Base-by-base conservation (phyloP, 371 early-diverging fungal species). In the Dinochytrium kinnereticum region DNA sequence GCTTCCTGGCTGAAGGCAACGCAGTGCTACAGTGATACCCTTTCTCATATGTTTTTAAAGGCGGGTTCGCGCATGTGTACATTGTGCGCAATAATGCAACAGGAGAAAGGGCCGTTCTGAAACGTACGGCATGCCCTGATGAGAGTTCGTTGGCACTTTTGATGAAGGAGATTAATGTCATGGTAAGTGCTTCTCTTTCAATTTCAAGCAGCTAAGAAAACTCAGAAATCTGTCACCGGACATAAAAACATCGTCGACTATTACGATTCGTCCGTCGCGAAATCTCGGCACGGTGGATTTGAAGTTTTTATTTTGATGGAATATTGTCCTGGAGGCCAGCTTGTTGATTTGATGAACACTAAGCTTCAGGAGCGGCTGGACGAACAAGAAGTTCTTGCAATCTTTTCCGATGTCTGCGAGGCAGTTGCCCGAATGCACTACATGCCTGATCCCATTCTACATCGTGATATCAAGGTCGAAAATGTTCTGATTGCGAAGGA, bases 351-450 rank as follows among this genome's bases (percentile, higher is more conserved):
- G 71, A 91, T 97, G 89, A 95, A 95, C 81, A 84, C 89, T 59
- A 82, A 92, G 49, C 81, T 94, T 37, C 87, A 88, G 28, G 84
- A 85, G 57, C 86, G 92, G 21, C 82, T 96, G 59, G 89, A 88
- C 28, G 96, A 96, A 78, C 80, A 85, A 26, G 95, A 95, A 78
- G 90, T 97, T 31, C 82, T 95, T 72, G 89, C 86, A 65, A 95
- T 97, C 55, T 97, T 96, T 70, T 87, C 87, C 65, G 91, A 94
- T 75, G 89, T 93, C 17, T 91, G 93, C 82, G 89, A 91, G 87
- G 97, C 93, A 36, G 91, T 96, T 7, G 95, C 95, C 15, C 91
- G 91, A 76, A 86, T 97, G 89, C 97, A 97, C 81, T 93, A 91
- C 76, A 88, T 86, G 65, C 49, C 28, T 13, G 34, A 69, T 24